These are phyloP conservation scores for Verticillium albo-atrum DNA, from an alignment of 2,329 filamentous ascomycete genomes.

Conservation along the genomic window DNA sequence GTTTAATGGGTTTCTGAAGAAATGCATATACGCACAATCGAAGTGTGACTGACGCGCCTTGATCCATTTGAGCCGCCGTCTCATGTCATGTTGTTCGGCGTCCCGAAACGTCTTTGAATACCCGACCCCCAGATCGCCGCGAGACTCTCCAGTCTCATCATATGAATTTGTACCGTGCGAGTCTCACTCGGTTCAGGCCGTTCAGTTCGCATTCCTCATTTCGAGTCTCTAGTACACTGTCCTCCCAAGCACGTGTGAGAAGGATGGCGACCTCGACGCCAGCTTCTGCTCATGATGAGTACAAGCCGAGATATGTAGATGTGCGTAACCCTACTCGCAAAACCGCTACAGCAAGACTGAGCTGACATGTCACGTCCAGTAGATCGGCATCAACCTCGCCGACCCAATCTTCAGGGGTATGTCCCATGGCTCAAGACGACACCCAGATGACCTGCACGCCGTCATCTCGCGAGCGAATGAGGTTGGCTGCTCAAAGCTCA, in stretches of 20 bases:
- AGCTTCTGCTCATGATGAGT: slow-evolving; percentile 12
- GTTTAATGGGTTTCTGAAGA: background rate
- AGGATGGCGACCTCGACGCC: background rate
- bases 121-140: background rate
- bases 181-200: background rate
- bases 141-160: background rate
- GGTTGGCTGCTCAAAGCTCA: slow-evolving; percentile 81
- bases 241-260: background rate
- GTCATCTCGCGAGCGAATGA: slow-evolving; percentile 75
- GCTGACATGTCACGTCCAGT: slow-evolving; percentile 13
- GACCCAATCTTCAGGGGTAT: slow-evolving; percentile 84
- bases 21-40: background rate
- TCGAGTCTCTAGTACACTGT: background rate
- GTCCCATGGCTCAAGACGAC: slow-evolving; percentile 74
- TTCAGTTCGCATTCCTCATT: background rate
- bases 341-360: background rate
- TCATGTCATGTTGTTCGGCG: background rate
- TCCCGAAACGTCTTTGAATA: background rate
- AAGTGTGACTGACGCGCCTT: background rate
- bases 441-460: slow-evolving; percentile 68
- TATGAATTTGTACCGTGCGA: background rate
- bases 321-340: slow-evolving; percentile 31
- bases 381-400: slow-evolving; percentile 93
- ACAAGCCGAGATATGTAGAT: slow-evolving; percentile 57
- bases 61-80: background rate